Evolutionary conservation across 2,329 filamentous ascomycete species (phyloP), one percentile per base, ranked within the genome.

Genomic region (Elsinoe perseae): DNA sequence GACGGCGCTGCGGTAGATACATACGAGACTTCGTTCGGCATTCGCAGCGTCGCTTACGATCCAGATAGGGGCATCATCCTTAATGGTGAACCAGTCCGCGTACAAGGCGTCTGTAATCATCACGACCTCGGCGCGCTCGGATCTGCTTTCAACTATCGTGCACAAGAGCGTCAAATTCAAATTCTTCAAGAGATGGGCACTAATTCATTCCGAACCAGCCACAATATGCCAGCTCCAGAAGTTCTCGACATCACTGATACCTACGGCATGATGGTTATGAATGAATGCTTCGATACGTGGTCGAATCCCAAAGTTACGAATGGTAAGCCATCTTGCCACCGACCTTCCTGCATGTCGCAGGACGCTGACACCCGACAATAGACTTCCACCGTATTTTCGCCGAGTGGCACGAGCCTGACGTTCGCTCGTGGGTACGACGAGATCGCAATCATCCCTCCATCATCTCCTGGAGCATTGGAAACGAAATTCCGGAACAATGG

Each of bases 381-480:
- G 79, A 80, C 62, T 80, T 76, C 61, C 74, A 79, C 58, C 61
- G 75, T 14, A 73, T 80, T 58, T 81, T 79, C 57, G 25, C 66
- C 0, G 77, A 80, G 44, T 81, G 78, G 78, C 70, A 75, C 57
- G 78, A 81, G 66, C 68, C 76, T 0, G 77, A 80, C 56, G 68
- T 80, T 3, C 74, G 78, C 0, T 61, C 73, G 1, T 76, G 80
- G 57, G 61, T 80, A 14, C 72, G 77, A 4, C 74, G 78, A 9
- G 79, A 81, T 63, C 70, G 78, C n/a, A 81, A 81, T 61, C 78
- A 80, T 62, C 73, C 78, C 2, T 80, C 78, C 0, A 67, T 81
- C 20, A 68, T 78, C 23, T 69, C 69, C 1, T 80, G 78, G 79
- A 77, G 75, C 58, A 71, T 76, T 50, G 78, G 79, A 2, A 81